Base-by-base conservation (phyloP, 2,329 filamentous ascomycete genomes). In the Chaetomium sp. region DNA sequence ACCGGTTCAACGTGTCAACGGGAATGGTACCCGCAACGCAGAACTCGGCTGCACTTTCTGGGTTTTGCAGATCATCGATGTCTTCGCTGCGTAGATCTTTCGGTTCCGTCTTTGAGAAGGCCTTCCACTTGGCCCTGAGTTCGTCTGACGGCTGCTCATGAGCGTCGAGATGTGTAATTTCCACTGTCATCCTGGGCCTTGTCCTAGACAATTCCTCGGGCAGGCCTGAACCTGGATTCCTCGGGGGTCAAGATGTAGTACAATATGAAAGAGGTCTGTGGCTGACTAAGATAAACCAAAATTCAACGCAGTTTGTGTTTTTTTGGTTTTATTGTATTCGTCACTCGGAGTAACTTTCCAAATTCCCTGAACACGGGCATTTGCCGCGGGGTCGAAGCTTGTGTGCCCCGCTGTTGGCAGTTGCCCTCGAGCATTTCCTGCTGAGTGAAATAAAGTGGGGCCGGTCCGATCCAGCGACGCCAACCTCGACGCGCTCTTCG, bases 51-150 rank as follows among this genome's bases (percentile, higher is more conserved):
- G 75, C 75, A 29, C 78, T 75, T 12, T 78, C 75, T 1, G 77
- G 70, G 4, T 70, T 60, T 27, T 72, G 74, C 33, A 84, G 70
- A 64, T 91, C 84, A 60, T 87, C 81, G 68, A 91, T 83, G 19
- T 83, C 80, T 23, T 82, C 77, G 68, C 87, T 83, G 7, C 81
- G 71, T n/a, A 90, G 75, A 1, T 81, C 79, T 8, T 77, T 71
- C 3, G 82, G 76, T 0, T 87, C 83, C 45, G 86, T 81, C 68
- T 85, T 89, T 27, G 89, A 87, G 70, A 89, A 92, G 50, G 79
- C 79, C 76, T 97, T 97, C 85, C 92, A 97, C 61, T 87, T 79
- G 54, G 83, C 79, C 67, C 88, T 87, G 69, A 97, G 81, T 57
- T 81, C 76, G 13, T 88, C 85, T 3, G 93, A 91, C 1, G 93